Base-by-base conservation (phyloP, 2,329 filamentous ascomycete genomes). In the Colletotrichum endophyticum region DNA sequence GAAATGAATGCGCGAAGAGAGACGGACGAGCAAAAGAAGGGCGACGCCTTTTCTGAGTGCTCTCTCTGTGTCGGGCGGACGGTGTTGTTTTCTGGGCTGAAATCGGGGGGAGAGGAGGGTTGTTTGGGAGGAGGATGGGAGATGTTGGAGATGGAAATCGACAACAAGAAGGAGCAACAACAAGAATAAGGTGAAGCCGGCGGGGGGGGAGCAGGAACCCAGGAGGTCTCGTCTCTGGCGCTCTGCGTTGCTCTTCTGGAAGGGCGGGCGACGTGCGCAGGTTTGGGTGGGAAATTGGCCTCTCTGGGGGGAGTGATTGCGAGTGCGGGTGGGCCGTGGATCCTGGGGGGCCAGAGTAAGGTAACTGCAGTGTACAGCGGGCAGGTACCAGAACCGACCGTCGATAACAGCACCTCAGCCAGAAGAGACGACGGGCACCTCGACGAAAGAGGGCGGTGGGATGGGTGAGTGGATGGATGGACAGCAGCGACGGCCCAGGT, bases 1-100 rank as follows among this genome's bases (percentile, higher is more conserved):
- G 73, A 78, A 78, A 79, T 69, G 78, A 77, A 78, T 77, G 78
- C 78, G 78, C 78, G 75, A 79, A 79, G 69, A 68, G 72, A 76
- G 70, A 64, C 28, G 71, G 34, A 64, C 67, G 72, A 49, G 72
- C 67, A 72, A 77, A 72, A 36, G 70, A 75, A 69, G 34, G 62
- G 77, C 76, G 77, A 68, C 64, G 74, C 74, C 70, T 63, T 78
- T 76, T 78, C 71, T 72, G 69, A 70, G 63, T 70, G 57, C 25
- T 67, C 73, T 69, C 72, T 79, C 75, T 78, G 69, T 78, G 76
- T 80, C 74, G 74, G 75, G 72, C 78, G 73, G 78, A 79, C 78
- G 78, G 77, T 79, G 77, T 79, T 79, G 59, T 70, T 74, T 73
- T 70, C 28, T 76, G 70, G 59, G 36, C 30, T 53, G 34, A 57